Conservation (phyloP, 2,329 filamentous ascomycete species). For the Ceratocystis alfenasii region DNA sequence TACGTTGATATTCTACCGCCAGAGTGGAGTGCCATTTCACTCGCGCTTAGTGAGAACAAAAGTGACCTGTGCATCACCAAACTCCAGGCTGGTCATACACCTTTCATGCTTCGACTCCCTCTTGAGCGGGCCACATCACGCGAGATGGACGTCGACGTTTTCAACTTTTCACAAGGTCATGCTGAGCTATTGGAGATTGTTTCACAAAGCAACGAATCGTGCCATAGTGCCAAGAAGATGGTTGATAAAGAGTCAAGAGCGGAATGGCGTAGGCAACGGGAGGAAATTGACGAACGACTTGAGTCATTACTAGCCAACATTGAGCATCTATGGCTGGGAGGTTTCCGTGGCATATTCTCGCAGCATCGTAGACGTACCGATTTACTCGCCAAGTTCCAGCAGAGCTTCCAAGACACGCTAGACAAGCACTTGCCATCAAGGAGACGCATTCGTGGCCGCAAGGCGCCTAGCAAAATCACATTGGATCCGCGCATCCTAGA, state of each 20-base stretch:
- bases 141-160: conserved; percentile 51
- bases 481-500: conserved; percentile 59
- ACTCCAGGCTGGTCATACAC: conserved; percentile 59
- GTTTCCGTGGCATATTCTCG: conserved; percentile 89
- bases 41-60: conserved; percentile 68
- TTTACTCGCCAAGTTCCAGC: conserved; percentile 62
- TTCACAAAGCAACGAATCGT: conserved; percentile 66
- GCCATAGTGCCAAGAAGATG: conserved; percentile 60
- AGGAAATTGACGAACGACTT: conserved; percentile 65
- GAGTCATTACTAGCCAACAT: conserved; percentile 71
- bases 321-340: conserved; percentile 87
- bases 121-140: conserved; percentile 70
- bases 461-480: conserved; percentile 32
- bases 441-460: conserved; percentile 43
- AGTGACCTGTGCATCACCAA: conserved; percentile 86
- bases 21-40: conserved; percentile 73
- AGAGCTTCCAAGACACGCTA: conserved; percentile 64
- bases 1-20: conserved; percentile 77
- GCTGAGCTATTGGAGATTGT: conserved; percentile 76
- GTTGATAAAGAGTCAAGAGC: conserved; percentile 61
- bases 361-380: conserved; percentile 52
- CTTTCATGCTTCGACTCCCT: conserved; percentile 78
- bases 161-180: conserved; percentile 71
- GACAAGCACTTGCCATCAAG: conserved; percentile 79
- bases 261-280: conserved; percentile 82